Conservation (phyloP, 2,329 filamentous ascomycete genomes). For the Cladosporium austrohemisphaericum region DNA sequence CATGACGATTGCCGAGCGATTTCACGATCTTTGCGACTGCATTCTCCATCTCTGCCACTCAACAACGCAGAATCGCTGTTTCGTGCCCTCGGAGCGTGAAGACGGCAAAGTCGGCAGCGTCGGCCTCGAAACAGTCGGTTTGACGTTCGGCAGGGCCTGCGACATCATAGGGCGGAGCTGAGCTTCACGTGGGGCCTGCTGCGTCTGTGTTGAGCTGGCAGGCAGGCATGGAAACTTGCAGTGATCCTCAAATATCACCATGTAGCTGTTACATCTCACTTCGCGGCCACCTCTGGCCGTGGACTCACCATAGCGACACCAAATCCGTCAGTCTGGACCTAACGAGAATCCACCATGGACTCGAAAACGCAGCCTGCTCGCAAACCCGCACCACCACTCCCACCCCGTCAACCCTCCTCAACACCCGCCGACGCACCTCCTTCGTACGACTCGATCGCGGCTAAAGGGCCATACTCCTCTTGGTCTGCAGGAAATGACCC, state of each 20-base stretch:
- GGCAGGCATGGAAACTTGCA: background rate
- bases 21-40: too few relatives aligned
- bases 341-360: slow-evolving; percentile 4
- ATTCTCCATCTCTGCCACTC: too few relatives aligned
- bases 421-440: slow-evolving; percentile 11
- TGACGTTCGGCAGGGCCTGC: background rate
- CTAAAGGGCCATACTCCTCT: background rate
- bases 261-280: background rate
- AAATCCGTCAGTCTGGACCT: too few relatives aligned
- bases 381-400: slow-evolving; percentile 12
- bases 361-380: slow-evolving; percentile 3
- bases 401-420: slow-evolving; percentile 10
- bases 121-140: background rate
- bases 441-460: slow-evolving; percentile 12
- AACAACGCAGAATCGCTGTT: too few relatives aligned
- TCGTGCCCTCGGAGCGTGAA: background rate
- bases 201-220: slow-evolving; percentile 8
- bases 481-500: slow-evolving; percentile 33
- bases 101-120: background rate
- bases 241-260: background rate
- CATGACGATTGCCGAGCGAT: too few relatives aligned
- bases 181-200: slow-evolving; percentile 3
- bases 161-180: background rate
- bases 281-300: background rate
- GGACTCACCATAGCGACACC: too few relatives aligned